Conservation (phyloP, 2,329 filamentous ascomycete genomes). For the Aspergillus uvarum region DNA sequence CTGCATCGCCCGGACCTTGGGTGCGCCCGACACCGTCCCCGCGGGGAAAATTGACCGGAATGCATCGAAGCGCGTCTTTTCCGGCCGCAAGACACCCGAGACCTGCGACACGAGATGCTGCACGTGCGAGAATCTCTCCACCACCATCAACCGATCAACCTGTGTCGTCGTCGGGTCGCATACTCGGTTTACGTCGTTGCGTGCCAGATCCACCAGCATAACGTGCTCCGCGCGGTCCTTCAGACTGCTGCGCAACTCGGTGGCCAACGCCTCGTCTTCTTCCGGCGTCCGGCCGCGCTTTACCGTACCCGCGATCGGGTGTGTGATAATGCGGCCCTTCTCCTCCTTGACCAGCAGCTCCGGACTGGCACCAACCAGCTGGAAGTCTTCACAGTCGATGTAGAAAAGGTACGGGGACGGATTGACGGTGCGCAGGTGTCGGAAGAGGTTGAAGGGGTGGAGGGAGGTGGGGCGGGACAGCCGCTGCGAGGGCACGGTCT, state of each 20-base stretch:
- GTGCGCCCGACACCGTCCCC: constrained; percentile 90
- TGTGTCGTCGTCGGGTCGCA: constrained; percentile 86
- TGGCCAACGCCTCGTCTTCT: constrained; percentile 77
- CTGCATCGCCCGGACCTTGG: constrained; percentile 96
- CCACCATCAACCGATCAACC: constrained; percentile 91
- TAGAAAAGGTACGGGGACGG: constrained; percentile 98
- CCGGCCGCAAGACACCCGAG: constrained; percentile 79
- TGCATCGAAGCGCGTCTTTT: constrained; percentile 88
- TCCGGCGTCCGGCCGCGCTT: constrained; percentile 77
- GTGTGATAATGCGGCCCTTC: constrained; percentile 82
- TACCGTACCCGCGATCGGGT: constrained; percentile 95
- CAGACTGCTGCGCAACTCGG: constrained; percentile 72
- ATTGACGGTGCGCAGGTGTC: constrained; percentile 93
- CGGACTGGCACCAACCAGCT: constrained; percentile 91
- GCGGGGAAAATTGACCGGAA: constrained; percentile 97
- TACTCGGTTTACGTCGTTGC: constrained; percentile 95
- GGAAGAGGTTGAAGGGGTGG: constrained; percentile 98
- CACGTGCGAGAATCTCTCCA: constrained; percentile 93
- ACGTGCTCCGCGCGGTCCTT: constrained; percentile 96
- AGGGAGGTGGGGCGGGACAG: constrained; percentile 85
- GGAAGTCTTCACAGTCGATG: constrained; percentile 85
- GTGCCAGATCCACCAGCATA: constrained; percentile 93
- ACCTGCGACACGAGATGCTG: constrained; percentile 97
- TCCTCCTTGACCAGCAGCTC: constrained; percentile 93
- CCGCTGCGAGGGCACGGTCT: constrained; percentile 92